Evolutionary conservation across 2,329 filamentous ascomycete genomes (phyloP).

Genomic region (Calonectria fujianensis): DNA sequence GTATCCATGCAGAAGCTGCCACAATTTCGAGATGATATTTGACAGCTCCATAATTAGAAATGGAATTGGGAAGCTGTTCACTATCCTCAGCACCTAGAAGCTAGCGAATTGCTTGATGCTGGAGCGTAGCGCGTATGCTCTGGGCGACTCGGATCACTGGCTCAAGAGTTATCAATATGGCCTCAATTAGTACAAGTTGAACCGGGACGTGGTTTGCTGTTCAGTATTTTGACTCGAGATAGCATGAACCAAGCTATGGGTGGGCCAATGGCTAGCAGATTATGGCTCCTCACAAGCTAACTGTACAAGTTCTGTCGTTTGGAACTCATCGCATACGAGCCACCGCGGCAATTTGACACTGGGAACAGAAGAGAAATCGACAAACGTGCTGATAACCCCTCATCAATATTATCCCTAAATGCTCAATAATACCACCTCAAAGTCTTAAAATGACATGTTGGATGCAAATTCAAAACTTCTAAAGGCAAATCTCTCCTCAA

Average conservation of each 20-base stretch:
- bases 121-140: constrained; percentile 59
- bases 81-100: constrained; percentile 57
- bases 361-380: neutral
- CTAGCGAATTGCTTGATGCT: constrained; percentile 53
- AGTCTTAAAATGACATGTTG: neutral
- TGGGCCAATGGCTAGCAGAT: constrained; percentile 56
- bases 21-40: neutral
- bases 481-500: no score
- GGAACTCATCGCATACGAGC: neutral
- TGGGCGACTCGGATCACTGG: constrained; percentile 60
- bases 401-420: constrained; percentile 26
- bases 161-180: constrained; percentile 56
- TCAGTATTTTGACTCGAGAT: neutral
- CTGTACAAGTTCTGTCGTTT: constrained; percentile 31
- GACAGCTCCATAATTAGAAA: constrained; percentile 43
- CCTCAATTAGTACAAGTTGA: constrained; percentile 47
- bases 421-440: no score
- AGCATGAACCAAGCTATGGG: constrained; percentile 56
- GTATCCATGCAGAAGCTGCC: constrained; percentile 52
- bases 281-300: constrained; percentile 47
- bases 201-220: neutral
- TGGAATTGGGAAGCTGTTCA: constrained; percentile 56
- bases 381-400: neutral
- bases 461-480: no score
- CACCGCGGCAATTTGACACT: neutral